A percentile compares a stretch with the other conserved stretches of the same genome.
Evolutionary conservation across 495 filamentous ascomycete species (phyloP).

Genomic region (Podospora comata): DNA sequence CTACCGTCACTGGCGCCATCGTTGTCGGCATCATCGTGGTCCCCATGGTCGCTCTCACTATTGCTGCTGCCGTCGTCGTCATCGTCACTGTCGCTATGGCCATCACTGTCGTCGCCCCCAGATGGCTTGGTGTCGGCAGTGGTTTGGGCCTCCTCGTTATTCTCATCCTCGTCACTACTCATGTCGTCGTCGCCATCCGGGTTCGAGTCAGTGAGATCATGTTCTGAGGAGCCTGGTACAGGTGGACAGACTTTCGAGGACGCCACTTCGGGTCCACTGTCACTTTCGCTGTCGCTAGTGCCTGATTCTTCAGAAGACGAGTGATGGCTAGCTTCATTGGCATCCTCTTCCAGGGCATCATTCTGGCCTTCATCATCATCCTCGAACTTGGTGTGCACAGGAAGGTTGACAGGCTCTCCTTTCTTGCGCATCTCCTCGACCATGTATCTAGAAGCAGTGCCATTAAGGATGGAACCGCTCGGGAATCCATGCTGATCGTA

Average conservation of each 20-base stretch:
- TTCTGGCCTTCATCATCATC: constrained; percentile 5
- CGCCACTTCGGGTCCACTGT: constrained; percentile 24
- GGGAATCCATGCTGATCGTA: constrained; percentile 52
- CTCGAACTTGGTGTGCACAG: constrained; percentile 31
- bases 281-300: constrained; percentile 18
- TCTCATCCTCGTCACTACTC: neutral
- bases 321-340: constrained; percentile 3
- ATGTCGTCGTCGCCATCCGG: constrained; percentile 5
- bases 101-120: constrained; percentile 15
- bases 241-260: constrained; percentile 13
- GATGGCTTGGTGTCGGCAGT: neutral
- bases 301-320: neutral
- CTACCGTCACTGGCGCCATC: constrained; percentile 8
- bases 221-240: neutral
- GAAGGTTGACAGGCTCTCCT: constrained; percentile 30
- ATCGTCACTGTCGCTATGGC: constrained; percentile 11
- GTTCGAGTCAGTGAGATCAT: neutral
- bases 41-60: neutral
- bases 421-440: constrained; percentile 30
- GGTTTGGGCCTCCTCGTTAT: neutral
- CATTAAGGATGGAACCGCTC: constrained; percentile 46
- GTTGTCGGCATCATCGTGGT: constrained; percentile 12
- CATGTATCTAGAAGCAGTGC: constrained; percentile 40
- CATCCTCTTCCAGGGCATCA: neutral
- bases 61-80: constrained; percentile 11